These are phyloP conservation scores for Radiomyces spectabilis DNA, from an alignment of 192 early-diverging fungal species.

Conservation along the genomic window DNA sequence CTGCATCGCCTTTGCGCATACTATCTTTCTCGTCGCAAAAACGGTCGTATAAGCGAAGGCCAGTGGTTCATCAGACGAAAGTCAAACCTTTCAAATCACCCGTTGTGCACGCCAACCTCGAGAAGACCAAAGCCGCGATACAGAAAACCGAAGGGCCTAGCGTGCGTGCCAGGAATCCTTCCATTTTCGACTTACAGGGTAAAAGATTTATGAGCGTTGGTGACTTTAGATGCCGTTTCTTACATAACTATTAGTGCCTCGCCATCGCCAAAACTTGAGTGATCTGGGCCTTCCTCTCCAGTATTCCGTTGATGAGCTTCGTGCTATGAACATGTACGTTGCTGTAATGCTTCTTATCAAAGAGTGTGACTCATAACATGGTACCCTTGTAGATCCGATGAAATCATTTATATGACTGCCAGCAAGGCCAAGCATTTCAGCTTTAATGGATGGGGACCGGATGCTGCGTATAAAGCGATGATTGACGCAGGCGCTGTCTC, in stretches of 20 bases:
- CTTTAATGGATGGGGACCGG: conserved; percentile 40
- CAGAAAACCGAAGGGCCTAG: background rate
- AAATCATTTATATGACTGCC: conserved; percentile 23
- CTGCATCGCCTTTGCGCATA: background rate
- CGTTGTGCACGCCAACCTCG: conserved; percentile 3
- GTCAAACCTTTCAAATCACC: conserved; percentile 19
- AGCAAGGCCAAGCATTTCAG: conserved; percentile 14
- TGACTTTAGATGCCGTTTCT: background rate
- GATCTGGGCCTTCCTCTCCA: background rate
- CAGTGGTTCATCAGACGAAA: background rate
- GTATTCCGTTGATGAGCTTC: background rate
- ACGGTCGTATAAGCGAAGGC: background rate
- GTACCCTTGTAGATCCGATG: conserved; percentile 10
- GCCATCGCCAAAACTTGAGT: background rate
- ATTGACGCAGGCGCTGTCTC: conserved; percentile 30
- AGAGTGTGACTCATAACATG: background rate
- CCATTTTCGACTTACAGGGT: conserved; percentile 11
- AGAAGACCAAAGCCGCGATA: conserved; percentile 4
- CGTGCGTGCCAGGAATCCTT: background rate
- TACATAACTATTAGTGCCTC: background rate
- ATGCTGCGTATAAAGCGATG: conserved; percentile 35
- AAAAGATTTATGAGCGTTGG: background rate
- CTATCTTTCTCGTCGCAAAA: background rate
- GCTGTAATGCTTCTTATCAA: background rate
- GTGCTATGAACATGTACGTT: conserved; percentile 1